These are phyloP conservation scores for Mortierella claussenii DNA, from an alignment of 192 early-diverging fungal species.

Conservation along the genomic window DNA sequence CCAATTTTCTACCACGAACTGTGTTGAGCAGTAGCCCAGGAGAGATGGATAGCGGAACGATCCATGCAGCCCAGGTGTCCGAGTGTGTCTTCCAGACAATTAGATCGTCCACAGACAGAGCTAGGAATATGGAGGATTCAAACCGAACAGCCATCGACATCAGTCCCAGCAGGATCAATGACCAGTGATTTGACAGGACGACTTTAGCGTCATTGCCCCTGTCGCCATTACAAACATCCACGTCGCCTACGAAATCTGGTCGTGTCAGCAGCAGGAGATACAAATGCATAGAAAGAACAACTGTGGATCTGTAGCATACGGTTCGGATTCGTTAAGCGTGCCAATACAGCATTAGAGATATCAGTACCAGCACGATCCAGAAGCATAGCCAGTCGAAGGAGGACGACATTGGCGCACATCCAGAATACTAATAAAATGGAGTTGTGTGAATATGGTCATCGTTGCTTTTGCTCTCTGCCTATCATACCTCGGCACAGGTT, in stretches of 20 bases:
- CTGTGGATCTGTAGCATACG: conserved; percentile 1
- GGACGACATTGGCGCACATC: too few relatives aligned
- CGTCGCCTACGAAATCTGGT: background rate
- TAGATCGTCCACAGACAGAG: conserved; percentile 16
- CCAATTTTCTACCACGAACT: background rate
- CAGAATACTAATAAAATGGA: too few relatives aligned
- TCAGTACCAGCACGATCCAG: too few relatives aligned
- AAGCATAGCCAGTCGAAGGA: too few relatives aligned
- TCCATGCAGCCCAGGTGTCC: conserved; percentile 20
- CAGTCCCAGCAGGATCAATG: background rate
- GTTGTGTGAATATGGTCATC: too few relatives aligned
- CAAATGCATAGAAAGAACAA: conserved; percentile 10
- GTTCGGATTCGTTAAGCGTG: background rate
- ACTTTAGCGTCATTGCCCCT: conserved; percentile 15
- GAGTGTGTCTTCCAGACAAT: conserved; percentile 26
- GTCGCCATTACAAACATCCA: background rate
- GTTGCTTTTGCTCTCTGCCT: too few relatives aligned
- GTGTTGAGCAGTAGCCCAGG: conserved; percentile 28
- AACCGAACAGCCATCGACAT: too few relatives aligned
- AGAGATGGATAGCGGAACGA: too few relatives aligned
- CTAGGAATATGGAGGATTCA: too few relatives aligned
- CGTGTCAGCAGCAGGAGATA: background rate
- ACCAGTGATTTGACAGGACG: background rate
- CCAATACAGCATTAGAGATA: background rate
- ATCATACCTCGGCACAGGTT: too few relatives aligned